phyloP scores from a whole-genome alignment of 2,329 filamentous ascomycete genomes.

The Uncinocarpus reesii region DNA sequence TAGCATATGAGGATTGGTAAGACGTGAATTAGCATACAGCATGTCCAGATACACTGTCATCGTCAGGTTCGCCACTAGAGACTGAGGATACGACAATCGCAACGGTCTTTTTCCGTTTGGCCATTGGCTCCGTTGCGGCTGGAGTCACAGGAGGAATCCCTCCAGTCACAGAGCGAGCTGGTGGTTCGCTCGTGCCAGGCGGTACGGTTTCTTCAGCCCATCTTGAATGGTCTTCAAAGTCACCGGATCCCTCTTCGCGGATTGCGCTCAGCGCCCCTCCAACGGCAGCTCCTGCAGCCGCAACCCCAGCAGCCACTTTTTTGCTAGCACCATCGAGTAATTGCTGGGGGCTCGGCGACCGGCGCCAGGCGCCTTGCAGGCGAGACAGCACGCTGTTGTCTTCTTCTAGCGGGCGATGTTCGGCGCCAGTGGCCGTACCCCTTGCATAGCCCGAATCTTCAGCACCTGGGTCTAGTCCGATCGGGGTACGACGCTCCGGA shows the following conservation, averaged over 20 bases:
- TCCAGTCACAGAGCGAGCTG: constrained; percentile 1
- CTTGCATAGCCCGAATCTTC: constrained; percentile 22
- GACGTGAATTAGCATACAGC: constrained; percentile 54
- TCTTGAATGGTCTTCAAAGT: constrained; percentile 74
- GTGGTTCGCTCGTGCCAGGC: constrained; percentile 24
- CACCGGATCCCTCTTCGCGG: constrained; percentile 68
- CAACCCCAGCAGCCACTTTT: constrained; percentile 68
- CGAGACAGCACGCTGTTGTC: constrained; percentile 58
- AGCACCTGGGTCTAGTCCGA: constrained; percentile 20
- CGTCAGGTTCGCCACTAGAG: constrained; percentile 45
- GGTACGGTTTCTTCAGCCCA: constrained; percentile 69
- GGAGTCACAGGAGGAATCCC: constrained; percentile 18
- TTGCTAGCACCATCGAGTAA: constrained; percentile 75
- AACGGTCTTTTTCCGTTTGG: constrained; percentile 60
- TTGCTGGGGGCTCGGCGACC: constrained; percentile 79
- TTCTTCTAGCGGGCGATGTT: constrained; percentile 34
- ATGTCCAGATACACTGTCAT: constrained; percentile 57
- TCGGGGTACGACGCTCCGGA: constrained; percentile 21
- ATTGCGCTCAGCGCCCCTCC: constrained; percentile 75
- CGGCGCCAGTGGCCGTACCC: constrained; percentile 28
- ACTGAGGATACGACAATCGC: constrained; percentile 81
- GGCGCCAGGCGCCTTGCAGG: constrained; percentile 68
- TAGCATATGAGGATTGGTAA: background rate
- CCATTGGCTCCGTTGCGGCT: constrained; percentile 22
- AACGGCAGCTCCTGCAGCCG: constrained; percentile 70